Evolutionary conservation across 495 filamentous ascomycete genomes (phyloP).

Genomic region (Penicillium longicatenatum): DNA sequence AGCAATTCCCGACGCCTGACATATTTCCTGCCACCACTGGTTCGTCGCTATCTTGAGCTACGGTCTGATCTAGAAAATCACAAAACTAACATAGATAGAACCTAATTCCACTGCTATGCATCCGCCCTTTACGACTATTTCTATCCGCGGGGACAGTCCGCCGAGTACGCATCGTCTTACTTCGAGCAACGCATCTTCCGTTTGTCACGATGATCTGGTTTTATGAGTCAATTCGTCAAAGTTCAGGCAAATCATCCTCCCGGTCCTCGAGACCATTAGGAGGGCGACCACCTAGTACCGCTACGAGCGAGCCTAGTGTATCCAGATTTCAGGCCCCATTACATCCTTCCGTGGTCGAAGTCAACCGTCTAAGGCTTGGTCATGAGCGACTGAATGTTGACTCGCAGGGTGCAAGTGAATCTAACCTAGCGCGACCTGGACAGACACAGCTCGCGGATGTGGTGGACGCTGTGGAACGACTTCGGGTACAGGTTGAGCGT

Average conservation of each 20-base stretch:
- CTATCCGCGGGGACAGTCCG: constrained; percentile 72
- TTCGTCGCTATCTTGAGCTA: constrained; percentile 35
- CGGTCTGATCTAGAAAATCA: constrained; percentile 22
- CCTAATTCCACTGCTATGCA: constrained; percentile 76
- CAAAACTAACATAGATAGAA: constrained; percentile 57
- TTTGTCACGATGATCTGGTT: constrained; percentile 63
- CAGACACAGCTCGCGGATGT: constrained; percentile 34
- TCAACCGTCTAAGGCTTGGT: constrained; percentile 21
- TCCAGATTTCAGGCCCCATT: constrained; percentile 35
- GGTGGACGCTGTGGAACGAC: constrained; percentile 43
- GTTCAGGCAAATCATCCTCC: constrained; percentile 28
- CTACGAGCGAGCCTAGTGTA: constrained; percentile 28
- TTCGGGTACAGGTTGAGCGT: constrained; percentile 44
- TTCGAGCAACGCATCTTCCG: constrained; percentile 70
- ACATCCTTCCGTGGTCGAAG: constrained; percentile 28
- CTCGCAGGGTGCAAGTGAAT: constrained; percentile 28
- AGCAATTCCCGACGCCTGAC: constrained; percentile 74
- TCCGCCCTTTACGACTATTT: constrained; percentile 80
- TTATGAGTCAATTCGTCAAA: constrained; percentile 53
- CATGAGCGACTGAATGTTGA: constrained; percentile 25
- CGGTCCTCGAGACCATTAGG: constrained; percentile 26
- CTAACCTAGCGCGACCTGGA: constrained; percentile 21
- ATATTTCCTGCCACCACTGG: constrained; percentile 71
- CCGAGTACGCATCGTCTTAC: constrained; percentile 70
- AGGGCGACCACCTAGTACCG: constrained; percentile 26